phyloP scores from a whole-genome alignment of 2,329 filamentous ascomycete species.

The Trichoderma endophyticum region DNA sequence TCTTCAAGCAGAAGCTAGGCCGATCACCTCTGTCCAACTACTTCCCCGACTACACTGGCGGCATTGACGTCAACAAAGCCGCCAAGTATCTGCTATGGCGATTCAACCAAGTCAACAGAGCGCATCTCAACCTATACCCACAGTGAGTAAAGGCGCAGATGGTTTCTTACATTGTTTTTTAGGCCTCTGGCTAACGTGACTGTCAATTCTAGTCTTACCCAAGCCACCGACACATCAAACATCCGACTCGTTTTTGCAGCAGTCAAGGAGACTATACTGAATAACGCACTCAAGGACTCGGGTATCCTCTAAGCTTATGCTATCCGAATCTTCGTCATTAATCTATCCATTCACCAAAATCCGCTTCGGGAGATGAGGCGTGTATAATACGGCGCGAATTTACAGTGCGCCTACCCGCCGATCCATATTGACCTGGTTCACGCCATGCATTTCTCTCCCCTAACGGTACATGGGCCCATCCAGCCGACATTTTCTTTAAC shows the following conservation, averaged over 20 bases:
- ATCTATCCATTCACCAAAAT: not conserved
- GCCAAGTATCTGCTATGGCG: slow-evolving; percentile 97
- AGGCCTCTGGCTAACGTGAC: not conserved
- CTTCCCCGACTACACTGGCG: slow-evolving; percentile 96
- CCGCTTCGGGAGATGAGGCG: slow-evolving; percentile 25
- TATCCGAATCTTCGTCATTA: not conserved
- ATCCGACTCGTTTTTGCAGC: slow-evolving; percentile 97
- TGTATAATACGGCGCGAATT: slow-evolving; percentile 23
- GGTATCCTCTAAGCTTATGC: slow-evolving; percentile 70
- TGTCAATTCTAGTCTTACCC: slow-evolving; percentile 59
- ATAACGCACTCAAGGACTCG: slow-evolving; percentile 97
- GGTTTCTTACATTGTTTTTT: not conserved
- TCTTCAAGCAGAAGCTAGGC: slow-evolving; percentile 92
- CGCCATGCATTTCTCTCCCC: not conserved
- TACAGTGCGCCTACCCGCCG: not conserved
- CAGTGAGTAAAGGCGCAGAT: slow-evolving; percentile 61
- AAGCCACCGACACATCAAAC: slow-evolving; percentile 98
- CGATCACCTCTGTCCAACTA: slow-evolving; percentile 90
- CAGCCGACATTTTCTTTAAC: not conserved
- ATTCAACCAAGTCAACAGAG: slow-evolving; percentile 97
- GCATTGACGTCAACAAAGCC: slow-evolving; percentile 95
- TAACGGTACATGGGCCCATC: not conserved
- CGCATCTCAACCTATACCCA: slow-evolving; percentile 93
- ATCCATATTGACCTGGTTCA: not conserved
- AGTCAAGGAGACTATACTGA: slow-evolving; percentile 97